Conservation (phyloP, 2,329 filamentous ascomycete species). For the Hypoxylon sp. region DNA sequence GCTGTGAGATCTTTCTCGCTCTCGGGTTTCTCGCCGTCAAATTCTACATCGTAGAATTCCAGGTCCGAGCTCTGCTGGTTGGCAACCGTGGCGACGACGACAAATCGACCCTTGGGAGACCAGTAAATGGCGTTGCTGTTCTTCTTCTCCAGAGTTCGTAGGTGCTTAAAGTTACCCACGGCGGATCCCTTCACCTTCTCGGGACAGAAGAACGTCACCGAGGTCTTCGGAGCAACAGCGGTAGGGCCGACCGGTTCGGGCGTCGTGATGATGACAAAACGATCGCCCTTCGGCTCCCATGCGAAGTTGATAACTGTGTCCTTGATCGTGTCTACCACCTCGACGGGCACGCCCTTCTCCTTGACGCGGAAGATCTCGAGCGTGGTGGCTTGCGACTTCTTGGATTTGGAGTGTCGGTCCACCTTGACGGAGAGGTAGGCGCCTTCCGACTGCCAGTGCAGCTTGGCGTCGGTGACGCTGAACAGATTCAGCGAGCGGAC, state of each 20-base stretch:
- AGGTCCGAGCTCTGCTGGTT: constrained; percentile 94
- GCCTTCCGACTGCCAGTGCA: constrained; percentile 97
- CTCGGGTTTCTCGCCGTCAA: constrained; percentile 95
- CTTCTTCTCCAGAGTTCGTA: constrained; percentile 97
- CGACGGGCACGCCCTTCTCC: constrained; percentile 97
- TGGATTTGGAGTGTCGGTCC: constrained; percentile 97
- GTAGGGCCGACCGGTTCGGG: constrained; percentile 81
- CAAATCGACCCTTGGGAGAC: constrained; percentile 94
- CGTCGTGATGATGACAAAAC: constrained; percentile 96
- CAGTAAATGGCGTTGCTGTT: constrained; percentile 99
- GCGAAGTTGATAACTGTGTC: constrained; percentile 99
- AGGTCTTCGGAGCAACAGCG: constrained; percentile 90
- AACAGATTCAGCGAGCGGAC: constrained; percentile 96
- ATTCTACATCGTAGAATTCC: constrained; percentile 98
- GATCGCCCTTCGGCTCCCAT: constrained; percentile 97
- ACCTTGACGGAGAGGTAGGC: constrained; percentile 98
- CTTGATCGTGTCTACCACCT: constrained; percentile 97
- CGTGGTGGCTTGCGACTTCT: constrained; percentile 96
- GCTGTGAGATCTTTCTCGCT: constrained; percentile 92
- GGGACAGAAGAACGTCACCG: constrained; percentile 94
- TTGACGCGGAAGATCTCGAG: constrained; percentile 97
- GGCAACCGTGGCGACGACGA: constrained; percentile 90
- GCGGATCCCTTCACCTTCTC: constrained; percentile 87
- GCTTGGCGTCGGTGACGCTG: constrained; percentile 96
- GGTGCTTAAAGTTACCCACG: constrained; percentile 94